Conservation (phyloP, 78 protist genomes). For the Dictyostelium citrinum region DNA sequence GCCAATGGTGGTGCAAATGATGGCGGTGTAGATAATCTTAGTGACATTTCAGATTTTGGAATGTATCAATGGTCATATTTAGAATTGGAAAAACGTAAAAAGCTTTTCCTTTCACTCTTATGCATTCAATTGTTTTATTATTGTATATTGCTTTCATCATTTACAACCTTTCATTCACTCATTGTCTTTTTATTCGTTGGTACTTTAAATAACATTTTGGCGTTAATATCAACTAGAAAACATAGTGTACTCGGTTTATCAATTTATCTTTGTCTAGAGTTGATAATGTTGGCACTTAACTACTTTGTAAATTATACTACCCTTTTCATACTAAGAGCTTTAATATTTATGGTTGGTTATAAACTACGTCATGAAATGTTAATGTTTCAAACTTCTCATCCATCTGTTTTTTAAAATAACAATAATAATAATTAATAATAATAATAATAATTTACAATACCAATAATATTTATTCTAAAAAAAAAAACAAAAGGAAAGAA, state of each 20-base stretch:
- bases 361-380: slow-evolving; percentile 12
- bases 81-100: slow-evolving; percentile 1
- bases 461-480: no score
- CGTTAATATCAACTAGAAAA: not conserved
- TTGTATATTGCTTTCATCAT: not conserved
- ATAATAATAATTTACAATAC: not conserved
- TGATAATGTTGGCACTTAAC: not conserved
- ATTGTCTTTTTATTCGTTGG: slow-evolving; percentile 10
- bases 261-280: not conserved
- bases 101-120: not conserved
- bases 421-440: not conserved
- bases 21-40: not conserved
- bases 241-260: not conserved
- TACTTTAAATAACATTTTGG: not conserved
- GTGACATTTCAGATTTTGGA: not conserved
- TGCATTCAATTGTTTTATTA: not conserved
- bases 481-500: no score
- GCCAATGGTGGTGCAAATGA: not conserved
- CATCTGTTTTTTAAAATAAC: not conserved
- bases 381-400: not conserved
- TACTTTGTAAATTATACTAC: not conserved
- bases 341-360: not conserved
- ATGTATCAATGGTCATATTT: not conserved
- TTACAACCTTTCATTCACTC: not conserved
- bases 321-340: not conserved